A percentile compares a stretch with the other conserved stretches of the same genome.
phyloP scores from a whole-genome alignment of 352 stramenopile genomes.

The Phytophthora hybrid region DNA sequence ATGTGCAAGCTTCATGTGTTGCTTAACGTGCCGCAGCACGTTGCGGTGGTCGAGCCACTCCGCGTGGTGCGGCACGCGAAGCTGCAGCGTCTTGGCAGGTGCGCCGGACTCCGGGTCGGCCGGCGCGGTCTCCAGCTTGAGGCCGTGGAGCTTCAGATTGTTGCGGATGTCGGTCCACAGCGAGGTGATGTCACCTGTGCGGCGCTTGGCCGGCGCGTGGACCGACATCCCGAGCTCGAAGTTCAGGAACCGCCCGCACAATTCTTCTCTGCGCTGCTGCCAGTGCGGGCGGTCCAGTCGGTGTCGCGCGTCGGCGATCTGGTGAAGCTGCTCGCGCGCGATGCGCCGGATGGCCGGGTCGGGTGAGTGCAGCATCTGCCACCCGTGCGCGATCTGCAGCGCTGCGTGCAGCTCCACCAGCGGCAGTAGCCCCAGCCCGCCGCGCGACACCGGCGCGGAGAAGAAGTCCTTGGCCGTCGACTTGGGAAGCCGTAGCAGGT shows the following conservation, averaged over 20 bases:
- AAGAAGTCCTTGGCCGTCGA: too few species aligned
- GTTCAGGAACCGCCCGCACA: slow-evolving; percentile 4
- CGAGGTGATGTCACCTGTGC: slow-evolving; percentile 16
- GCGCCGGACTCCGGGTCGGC: background rate
- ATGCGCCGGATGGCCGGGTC: slow-evolving; percentile 9
- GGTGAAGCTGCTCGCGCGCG: slow-evolving; percentile 16
- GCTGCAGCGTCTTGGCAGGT: background rate
- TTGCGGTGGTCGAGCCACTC: background rate
- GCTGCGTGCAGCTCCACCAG: too few species aligned
- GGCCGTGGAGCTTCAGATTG: background rate
- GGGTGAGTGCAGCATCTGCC: too few species aligned
- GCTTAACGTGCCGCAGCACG: background rate
- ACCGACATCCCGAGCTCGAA: background rate
- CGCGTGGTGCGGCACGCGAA: slow-evolving; percentile 22
- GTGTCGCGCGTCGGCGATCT: slow-evolving; percentile 10
- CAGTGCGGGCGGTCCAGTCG: slow-evolving; percentile 1
- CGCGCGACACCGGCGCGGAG: too few species aligned
- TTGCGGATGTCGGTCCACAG: slow-evolving; percentile 24
- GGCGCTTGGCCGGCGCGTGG: background rate
- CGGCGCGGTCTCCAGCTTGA: too few species aligned
- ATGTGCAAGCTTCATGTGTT: background rate
- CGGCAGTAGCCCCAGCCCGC: too few species aligned
- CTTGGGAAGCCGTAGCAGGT: too few species aligned
- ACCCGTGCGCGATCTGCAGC: too few species aligned
- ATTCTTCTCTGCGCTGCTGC: background rate